Evolutionary conservation across 2,329 filamentous ascomycete genomes (phyloP).

Genomic region (Trichoderma cornu-damae): DNA sequence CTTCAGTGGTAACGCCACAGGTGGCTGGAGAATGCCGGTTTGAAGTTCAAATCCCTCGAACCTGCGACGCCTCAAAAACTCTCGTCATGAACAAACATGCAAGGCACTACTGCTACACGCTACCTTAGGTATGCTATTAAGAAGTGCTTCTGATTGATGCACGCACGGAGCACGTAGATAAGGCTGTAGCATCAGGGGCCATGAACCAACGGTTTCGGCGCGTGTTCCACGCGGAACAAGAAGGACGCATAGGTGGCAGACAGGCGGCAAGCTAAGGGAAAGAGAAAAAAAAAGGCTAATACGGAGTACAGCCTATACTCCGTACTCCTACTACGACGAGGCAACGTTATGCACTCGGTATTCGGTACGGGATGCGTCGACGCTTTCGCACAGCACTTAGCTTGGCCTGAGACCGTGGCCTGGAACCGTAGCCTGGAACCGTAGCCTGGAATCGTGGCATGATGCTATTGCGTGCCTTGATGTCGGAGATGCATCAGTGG

Average conservation of each 20-base stretch:
- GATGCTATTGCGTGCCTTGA: constrained; percentile 1
- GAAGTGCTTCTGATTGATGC: too few species aligned
- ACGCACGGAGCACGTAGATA: too few species aligned
- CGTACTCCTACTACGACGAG: background rate
- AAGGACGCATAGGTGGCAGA: background rate
- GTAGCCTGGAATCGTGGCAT: constrained; percentile 10
- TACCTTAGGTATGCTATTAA: too few species aligned
- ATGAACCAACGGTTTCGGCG: background rate
- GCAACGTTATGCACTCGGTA: background rate
- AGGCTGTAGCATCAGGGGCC: background rate
- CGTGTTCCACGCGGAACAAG: background rate
- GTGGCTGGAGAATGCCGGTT: constrained; percentile 4
- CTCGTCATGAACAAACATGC: constrained; percentile 7
- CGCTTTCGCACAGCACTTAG: background rate
- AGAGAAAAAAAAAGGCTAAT: background rate
- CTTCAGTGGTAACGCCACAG: constrained; percentile 6
- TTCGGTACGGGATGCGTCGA: background rate
- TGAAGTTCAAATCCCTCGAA: background rate
- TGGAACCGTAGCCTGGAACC: background rate
- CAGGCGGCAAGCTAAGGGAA: background rate
- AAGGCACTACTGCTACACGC: too few species aligned
- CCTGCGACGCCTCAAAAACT: constrained; percentile 18
- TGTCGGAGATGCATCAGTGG: constrained; percentile 12
- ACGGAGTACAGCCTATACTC: too few species aligned
- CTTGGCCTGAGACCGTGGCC: background rate